phyloP scores from a whole-genome alignment of 2,329 filamentous ascomycete genomes.

The Ophiocordyceps australis region DNA sequence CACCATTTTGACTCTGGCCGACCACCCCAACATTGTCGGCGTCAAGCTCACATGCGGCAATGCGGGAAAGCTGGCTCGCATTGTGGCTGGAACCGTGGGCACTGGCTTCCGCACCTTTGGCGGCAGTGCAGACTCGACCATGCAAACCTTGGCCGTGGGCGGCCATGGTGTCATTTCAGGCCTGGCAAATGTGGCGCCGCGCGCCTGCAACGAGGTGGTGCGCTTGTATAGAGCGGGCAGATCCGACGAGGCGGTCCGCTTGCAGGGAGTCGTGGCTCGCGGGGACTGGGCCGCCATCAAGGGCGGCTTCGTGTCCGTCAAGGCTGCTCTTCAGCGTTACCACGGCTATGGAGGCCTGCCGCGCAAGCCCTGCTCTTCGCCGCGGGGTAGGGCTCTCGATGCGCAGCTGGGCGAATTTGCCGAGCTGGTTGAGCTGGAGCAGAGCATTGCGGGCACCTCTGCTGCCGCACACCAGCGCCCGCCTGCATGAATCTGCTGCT shows the following conservation, averaged over 20 bases:
- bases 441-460: constrained; percentile 8
- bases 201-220: constrained; percentile 42
- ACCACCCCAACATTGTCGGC: constrained; percentile 39
- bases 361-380: constrained; percentile 26
- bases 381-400: constrained; percentile 7
- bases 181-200: constrained; percentile 51
- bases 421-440: constrained; percentile 7
- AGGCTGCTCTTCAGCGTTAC: constrained; percentile 42
- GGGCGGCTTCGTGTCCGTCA: constrained; percentile 51
- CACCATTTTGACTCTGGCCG: constrained; percentile 30
- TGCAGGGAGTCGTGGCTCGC: constrained; percentile 46
- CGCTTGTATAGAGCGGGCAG: constrained; percentile 42
- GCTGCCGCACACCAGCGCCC: too few relatives aligned
- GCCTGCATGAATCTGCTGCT: too few relatives aligned
- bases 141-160: constrained; percentile 52
- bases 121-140: constrained; percentile 55
- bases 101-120: constrained; percentile 47
- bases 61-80: constrained; percentile 37
- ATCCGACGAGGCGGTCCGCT: constrained; percentile 34
- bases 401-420: constrained; percentile 7
- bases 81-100: constrained; percentile 22
- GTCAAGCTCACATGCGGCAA: constrained; percentile 48
- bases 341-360: constrained; percentile 46
- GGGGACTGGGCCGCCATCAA: constrained; percentile 55
- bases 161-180: constrained; percentile 57